phyloP scores from a whole-genome alignment of 305 asterid genomes.

The Solanum hybrid region DNA sequence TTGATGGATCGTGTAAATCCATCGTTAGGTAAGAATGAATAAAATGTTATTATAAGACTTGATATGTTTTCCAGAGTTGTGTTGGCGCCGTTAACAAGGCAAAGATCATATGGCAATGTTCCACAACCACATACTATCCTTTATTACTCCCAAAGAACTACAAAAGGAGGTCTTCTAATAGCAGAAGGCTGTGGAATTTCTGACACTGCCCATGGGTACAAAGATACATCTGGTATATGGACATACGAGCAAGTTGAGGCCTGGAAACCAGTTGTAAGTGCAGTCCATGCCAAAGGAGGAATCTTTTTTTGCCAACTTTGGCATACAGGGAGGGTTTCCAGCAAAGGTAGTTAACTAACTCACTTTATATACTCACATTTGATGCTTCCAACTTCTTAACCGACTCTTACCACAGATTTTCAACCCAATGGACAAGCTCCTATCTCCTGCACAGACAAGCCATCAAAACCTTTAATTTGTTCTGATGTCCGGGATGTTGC shows the following conservation, averaged over 20 bases:
- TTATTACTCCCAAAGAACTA: slow-evolving; percentile 51
- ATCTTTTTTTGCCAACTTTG: not conserved
- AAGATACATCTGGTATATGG: slow-evolving; percentile 58
- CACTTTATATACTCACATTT: no score
- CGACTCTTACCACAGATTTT: not conserved
- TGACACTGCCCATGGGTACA: slow-evolving; percentile 49
- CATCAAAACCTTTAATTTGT: not conserved
- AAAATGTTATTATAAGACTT: no score
- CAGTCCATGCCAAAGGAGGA: not conserved
- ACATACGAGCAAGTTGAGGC: slow-evolving; percentile 2
- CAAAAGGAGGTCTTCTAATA: slow-evolving; percentile 44
- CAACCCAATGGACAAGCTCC: not conserved
- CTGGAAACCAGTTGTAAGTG: not conserved
- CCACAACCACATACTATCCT: slow-evolving; percentile 51
- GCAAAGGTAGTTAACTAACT: slow-evolving; percentile 36
- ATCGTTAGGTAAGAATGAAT: no score
- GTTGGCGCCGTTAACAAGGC: slow-evolving; percentile 44
- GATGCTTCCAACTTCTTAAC: no score
- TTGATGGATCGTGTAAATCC: no score
- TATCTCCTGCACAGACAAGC: not conserved
- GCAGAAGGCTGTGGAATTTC: slow-evolving; percentile 39
- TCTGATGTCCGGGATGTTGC: not conserved
- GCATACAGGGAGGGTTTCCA: slow-evolving; percentile 52
- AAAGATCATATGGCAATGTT: slow-evolving; percentile 35
- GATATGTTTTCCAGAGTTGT: not conserved